phyloP scores from a whole-genome alignment of 176 grass and related monocot species.

The Aegilops bicornis region DNA sequence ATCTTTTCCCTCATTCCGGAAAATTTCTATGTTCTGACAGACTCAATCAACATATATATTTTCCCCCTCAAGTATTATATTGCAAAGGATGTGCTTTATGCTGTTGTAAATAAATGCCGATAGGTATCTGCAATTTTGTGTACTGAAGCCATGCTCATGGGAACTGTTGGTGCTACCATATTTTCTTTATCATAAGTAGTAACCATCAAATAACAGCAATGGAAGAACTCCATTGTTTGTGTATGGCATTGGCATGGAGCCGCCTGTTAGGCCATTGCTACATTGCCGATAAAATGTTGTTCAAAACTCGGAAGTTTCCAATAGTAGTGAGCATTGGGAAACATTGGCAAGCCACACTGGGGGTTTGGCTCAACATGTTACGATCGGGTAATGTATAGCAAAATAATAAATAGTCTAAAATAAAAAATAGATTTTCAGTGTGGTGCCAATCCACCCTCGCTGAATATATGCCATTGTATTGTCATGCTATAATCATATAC shows the following conservation, averaged over 20 bases:
- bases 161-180: not conserved
- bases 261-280: not conserved
- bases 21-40: not conserved
- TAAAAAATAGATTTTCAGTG: not conserved
- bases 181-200: not conserved
- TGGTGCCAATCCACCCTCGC: not conserved
- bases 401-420: not conserved
- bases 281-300: not conserved
- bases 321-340: not conserved
- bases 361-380: not conserved
- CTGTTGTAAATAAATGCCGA: not conserved
- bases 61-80: slow-evolving; percentile 1
- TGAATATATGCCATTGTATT: not conserved
- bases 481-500: not conserved
- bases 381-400: not conserved
- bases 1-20: slow-evolving; percentile 8
- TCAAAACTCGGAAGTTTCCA: not conserved
- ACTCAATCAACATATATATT: not conserved
- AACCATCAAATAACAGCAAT: slow-evolving; percentile 11
- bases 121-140: not conserved
- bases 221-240: not conserved
- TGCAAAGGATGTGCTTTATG: not conserved
- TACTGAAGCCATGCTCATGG: not conserved
- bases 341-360: not conserved
- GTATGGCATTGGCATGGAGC: not conserved